Base-by-base conservation (phyloP, 805 yeast genomes). In the Ogataea kodamae region DNA sequence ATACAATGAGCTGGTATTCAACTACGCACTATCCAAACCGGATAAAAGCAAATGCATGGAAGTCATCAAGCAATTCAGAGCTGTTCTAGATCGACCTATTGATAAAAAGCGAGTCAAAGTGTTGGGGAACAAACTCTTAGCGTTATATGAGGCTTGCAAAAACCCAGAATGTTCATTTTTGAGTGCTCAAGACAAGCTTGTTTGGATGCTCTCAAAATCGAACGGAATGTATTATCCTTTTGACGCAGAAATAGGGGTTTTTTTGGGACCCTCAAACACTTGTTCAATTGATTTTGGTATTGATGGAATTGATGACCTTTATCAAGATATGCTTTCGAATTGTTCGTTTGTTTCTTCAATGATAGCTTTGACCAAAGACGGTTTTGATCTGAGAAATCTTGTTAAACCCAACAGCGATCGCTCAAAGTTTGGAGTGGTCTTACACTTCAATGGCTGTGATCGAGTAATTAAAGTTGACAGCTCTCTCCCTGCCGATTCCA, bases 281-380 rank as follows among this genome's bases (percentile, higher is more conserved):
- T 5, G 35, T n/a, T 20, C 34, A 3, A 26, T 46, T 11, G 34
- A 30, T 14, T 12, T 44, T 6, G 25, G 18, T 5, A 20, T 15
- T 12, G 14, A 20, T 1, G 55, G 54, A 5, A 2, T 65, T 10
- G 32, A 33, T 1, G 52, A 58, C 17, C 31, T 76, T 9, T 67
- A 62, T 47, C 81, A 76, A 46, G 78, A 73, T 37, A 42, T 61
- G 1, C 49, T 74, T n/a, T 63, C 76, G 6, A 79, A 85, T 54
- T 86, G 95, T 56, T 83, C 95, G 0, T 75, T 85, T 50, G 84
- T 85, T 3, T 76, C 88, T 2, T 66, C 89, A 0, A 49, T 84
- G 10, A 59, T 82, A 10, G 72, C 85, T 1, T 57, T 78, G 1
- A 50, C 64, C 0, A 54, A 57, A 14, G 51, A 20, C 42, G 50